phyloP scores from a whole-genome alignment of 176 grass and related monocot genomes.

The Poa annua region DNA sequence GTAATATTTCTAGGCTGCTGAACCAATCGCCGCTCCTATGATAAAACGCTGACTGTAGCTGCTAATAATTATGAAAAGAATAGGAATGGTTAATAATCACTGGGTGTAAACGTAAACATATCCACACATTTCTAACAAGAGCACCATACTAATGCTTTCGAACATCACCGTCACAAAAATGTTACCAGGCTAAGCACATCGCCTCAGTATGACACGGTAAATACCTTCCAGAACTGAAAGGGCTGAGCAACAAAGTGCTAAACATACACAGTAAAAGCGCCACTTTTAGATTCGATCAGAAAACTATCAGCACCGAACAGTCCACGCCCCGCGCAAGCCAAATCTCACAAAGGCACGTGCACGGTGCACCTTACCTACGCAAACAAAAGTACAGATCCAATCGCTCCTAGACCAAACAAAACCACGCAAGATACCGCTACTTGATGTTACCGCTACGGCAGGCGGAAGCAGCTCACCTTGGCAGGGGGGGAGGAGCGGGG shows the following conservation, averaged over 20 bases:
- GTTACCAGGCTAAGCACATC: background rate
- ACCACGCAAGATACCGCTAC: background rate
- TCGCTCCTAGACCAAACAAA: slow-evolving; percentile 24
- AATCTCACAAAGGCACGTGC: slow-evolving; percentile 24
- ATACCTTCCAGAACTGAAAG: slow-evolving; percentile 1
- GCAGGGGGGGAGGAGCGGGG: background rate
- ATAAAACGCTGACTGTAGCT: background rate
- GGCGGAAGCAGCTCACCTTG: slow-evolving; percentile 44
- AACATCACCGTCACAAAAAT: slow-evolving; percentile 1
- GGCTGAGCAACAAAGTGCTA: background rate
- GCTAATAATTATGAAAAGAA: background rate
- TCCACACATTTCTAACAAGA: slow-evolving; percentile 4
- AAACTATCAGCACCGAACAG: background rate
- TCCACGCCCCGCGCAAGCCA: background rate
- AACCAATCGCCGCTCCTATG: background rate
- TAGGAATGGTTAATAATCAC: background rate
- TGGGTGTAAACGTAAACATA: slow-evolving; percentile 16
- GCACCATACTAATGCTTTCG: background rate
- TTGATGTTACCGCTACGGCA: background rate
- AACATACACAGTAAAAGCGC: background rate
- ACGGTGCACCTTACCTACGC: background rate
- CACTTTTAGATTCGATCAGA: slow-evolving; percentile 4
- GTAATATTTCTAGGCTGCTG: background rate
- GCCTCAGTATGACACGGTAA: background rate
- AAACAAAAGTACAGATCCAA: slow-evolving; percentile 37